Percentiles rank a stretch among this genome's conserved stretches.
Evolutionary conservation across 257 asterid genomes (phyloP).

Genomic region (Solanum etuberosum): DNA sequence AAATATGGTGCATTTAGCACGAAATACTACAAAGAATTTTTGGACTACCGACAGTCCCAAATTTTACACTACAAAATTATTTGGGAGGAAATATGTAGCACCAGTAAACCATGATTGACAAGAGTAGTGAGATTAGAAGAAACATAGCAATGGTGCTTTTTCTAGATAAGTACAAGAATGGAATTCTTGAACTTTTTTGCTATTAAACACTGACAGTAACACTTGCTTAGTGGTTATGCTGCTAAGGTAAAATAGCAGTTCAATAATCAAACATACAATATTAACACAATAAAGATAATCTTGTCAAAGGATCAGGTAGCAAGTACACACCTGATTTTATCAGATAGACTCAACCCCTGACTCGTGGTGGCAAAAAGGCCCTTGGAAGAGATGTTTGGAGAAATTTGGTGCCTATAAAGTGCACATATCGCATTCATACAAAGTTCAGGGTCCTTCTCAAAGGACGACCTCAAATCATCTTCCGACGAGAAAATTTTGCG

Average conservation of each 20-base stretch:
- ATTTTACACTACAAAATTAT: not conserved
- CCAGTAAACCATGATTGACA: not conserved
- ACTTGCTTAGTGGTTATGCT: not conserved
- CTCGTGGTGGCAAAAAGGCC: not conserved
- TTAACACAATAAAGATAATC: not conserved
- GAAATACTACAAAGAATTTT: not conserved
- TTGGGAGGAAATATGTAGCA: not conserved
- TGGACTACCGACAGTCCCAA: not conserved
- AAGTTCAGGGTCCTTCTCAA: conserved; percentile 11
- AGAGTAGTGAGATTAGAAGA: not conserved
- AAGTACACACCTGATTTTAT: conserved; percentile 9
- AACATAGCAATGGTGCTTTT: not conserved
- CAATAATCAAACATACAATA: not conserved
- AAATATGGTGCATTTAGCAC: not conserved
- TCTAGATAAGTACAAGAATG: not conserved
- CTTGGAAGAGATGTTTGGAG: not conserved
- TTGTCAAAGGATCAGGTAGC: not conserved
- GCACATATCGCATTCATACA: conserved; percentile 23
- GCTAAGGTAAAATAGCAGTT: not conserved
- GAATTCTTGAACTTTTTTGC: not conserved
- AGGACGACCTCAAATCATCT: not conserved
- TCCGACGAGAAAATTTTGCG: not conserved
- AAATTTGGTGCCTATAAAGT: conserved; percentile 14
- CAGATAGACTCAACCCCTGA: not conserved
- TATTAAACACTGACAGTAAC: not conserved